Conservation (phyloP, 2,329 filamentous ascomycete genomes). For the Microcera coccophila region DNA sequence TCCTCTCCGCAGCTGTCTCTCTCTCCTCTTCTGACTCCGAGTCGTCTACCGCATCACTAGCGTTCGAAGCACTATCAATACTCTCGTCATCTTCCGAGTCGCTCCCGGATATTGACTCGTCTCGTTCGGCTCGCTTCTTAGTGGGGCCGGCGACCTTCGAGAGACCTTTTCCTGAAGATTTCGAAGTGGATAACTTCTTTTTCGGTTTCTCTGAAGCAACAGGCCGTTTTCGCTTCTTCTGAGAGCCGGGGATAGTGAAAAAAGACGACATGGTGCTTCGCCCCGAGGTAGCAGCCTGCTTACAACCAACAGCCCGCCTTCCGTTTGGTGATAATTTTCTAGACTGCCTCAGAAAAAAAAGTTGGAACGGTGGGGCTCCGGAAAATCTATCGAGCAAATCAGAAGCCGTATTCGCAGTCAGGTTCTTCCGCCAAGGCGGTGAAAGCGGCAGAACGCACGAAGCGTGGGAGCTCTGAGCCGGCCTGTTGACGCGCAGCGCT, state of each 20-base stretch:
- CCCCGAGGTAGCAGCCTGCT: conserved; percentile 23
- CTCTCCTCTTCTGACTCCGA: conserved; percentile 66
- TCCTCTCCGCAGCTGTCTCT: conserved; percentile 88
- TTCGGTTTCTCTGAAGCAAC: conserved; percentile 53
- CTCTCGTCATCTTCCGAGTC: conserved; percentile 64
- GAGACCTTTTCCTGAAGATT: conserved; percentile 39
- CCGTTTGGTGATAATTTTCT: conserved; percentile 25
- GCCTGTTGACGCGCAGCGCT: conserved; percentile 36
- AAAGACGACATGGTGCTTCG: conserved; percentile 77
- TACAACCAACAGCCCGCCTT: conserved; percentile 27
- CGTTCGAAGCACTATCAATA: conserved; percentile 37
- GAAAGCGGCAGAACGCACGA: conserved; percentile 28
- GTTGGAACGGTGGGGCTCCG: conserved; percentile 28
- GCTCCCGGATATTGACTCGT: conserved; percentile 84
- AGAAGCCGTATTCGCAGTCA: conserved; percentile 16
- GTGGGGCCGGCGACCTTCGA: conserved; percentile 38
- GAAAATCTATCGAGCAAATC: conserved; percentile 27
- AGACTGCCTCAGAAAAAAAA: conserved; percentile 36
- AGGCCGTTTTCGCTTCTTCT: conserved; percentile 83
- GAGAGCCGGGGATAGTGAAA: conserved; percentile 82
- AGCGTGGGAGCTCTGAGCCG: conserved; percentile 17
- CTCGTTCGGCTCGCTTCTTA: conserved; percentile 48
- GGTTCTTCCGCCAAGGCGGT: conserved; percentile 36
- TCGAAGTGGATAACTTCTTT: conserved; percentile 53
- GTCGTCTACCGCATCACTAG: conserved; percentile 43